A percentile compares a stretch with the other conserved stretches of the same genome.
Conservation (phyloP, 495 filamentous ascomycete species). For the Daldinia loculata region DNA sequence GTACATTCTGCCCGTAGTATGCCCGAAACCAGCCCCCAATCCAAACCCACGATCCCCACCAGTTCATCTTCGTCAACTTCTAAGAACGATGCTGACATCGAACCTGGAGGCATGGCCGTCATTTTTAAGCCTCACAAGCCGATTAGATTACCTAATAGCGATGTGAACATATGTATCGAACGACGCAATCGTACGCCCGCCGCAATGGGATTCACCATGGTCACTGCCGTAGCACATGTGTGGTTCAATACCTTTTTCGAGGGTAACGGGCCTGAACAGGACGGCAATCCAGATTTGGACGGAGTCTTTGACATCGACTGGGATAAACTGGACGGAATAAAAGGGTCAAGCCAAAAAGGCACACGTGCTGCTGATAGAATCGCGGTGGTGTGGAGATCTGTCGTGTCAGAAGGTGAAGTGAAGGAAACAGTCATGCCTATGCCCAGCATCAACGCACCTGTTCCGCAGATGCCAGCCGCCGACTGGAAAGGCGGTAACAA, state of each 20-base stretch:
- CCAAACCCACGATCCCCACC: not conserved
- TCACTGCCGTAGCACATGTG: conserved; percentile 90
- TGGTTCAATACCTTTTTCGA: conserved; percentile 98
- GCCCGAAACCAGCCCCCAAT: conserved; percentile 2
- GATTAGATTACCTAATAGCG: conserved; percentile 77
- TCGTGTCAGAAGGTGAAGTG: conserved; percentile 32
- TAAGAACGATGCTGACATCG: conserved; percentile 43
- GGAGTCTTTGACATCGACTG: conserved; percentile 68
- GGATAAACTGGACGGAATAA: conserved; percentile 71
- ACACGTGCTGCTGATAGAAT: conserved; percentile 81
- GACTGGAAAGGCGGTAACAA: conserved; percentile 71
- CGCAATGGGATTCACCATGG: conserved; percentile 82
- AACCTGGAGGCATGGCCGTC: conserved; percentile 68
- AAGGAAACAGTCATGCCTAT: conserved; percentile 64
- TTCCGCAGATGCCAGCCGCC: conserved; percentile 71
- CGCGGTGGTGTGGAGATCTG: conserved; percentile 81
- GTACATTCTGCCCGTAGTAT: conserved; percentile 6
- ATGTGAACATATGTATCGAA: conserved; percentile 91
- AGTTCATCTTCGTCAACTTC: conserved; percentile 20
- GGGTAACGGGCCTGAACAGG: conserved; percentile 72
- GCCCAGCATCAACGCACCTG: conserved; percentile 67
- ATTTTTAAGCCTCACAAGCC: conserved; percentile 73
- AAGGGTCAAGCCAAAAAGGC: conserved; percentile 82
- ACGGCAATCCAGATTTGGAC: conserved; percentile 56
- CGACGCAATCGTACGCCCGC: conserved; percentile 73